Evolutionary conservation across 164 flowering plant genomes (phyloP).

Genomic region (Aristolochia californica): DNA sequence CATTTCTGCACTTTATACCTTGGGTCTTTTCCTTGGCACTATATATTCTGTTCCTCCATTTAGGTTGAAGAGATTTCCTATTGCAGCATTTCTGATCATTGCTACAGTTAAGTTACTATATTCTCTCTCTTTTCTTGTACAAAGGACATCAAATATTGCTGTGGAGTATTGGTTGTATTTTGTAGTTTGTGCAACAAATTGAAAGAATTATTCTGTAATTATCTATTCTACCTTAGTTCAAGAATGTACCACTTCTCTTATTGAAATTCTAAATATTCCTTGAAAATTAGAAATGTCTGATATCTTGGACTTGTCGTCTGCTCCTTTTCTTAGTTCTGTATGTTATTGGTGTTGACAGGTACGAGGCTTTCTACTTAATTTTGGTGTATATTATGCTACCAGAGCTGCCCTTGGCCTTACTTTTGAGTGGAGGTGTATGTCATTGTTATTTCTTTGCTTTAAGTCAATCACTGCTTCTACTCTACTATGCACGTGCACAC

Average conservation of each 20-base stretch:
- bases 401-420: slow-evolving; percentile 85
- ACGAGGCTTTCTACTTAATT: slow-evolving; percentile 96
- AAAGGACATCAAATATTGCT: background rate
- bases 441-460: background rate
- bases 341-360: slow-evolving; percentile 43
- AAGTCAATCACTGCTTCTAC: background rate
- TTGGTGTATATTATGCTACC: slow-evolving; percentile 95
- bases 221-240: too few relatives aligned
- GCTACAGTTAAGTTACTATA: slow-evolving; percentile 34
- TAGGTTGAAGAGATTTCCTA: slow-evolving; percentile 90
- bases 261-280: background rate
- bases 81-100: slow-evolving; percentile 93
- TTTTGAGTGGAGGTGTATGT: slow-evolving; percentile 82
- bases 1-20: slow-evolving; percentile 75
- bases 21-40: slow-evolving; percentile 92
- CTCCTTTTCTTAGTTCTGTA: background rate
- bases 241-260: too few relatives aligned
- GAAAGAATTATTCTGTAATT: too few relatives aligned
- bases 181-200: too few relatives aligned
- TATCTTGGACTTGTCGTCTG: background rate
- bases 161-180: too few relatives aligned
- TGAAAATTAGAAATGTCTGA: background rate
- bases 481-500: background rate
- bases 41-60: slow-evolving; percentile 97
- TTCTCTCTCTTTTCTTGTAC: background rate